A percentile compares a stretch with the other conserved stretches of the same genome.
Conservation (phyloP, 768 basidiomycete species). For the Russula sp. region DNA sequence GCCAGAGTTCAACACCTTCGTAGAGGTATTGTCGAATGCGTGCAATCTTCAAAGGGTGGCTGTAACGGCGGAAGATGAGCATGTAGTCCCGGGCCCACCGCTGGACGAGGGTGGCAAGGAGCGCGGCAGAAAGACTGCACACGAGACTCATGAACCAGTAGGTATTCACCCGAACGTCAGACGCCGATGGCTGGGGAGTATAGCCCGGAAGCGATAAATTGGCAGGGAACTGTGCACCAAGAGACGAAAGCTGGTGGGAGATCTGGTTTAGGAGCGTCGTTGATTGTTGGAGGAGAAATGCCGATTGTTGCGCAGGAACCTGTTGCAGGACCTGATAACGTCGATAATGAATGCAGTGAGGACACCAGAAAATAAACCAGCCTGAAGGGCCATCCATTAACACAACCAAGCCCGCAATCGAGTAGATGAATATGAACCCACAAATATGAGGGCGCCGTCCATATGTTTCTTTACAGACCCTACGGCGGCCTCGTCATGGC, state of each 20-base stretch:
- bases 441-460: conserved; percentile 8
- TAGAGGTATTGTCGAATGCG: conserved; percentile 41
- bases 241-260: conserved; percentile 18
- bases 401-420: neutral
- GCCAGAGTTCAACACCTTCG: conserved; percentile 42
- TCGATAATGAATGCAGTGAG: conserved; percentile 22
- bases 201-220: neutral
- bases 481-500: conserved; percentile 1
- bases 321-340: conserved; percentile 18
- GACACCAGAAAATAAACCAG: conserved; percentile 22
- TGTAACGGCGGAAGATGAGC: conserved; percentile 34
- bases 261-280: conserved; percentile 20
- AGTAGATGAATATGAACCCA: neutral
- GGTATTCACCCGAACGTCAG: conserved; percentile 41
- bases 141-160: conserved; percentile 42
- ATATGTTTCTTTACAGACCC: neutral
- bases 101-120: conserved; percentile 48
- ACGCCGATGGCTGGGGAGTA: conserved; percentile 31
- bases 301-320: conserved; percentile 10
- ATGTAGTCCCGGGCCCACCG: conserved; percentile 47
- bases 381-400: conserved; percentile 1
- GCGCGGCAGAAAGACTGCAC: conserved; percentile 44
- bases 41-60: conserved; percentile 37
- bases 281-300: conserved; percentile 7
- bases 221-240: neutral